A percentile compares a stretch with the other conserved stretches of the same genome.
Conservation (phyloP, 345 rosid species). For the Abelmoschus esculentus region DNA sequence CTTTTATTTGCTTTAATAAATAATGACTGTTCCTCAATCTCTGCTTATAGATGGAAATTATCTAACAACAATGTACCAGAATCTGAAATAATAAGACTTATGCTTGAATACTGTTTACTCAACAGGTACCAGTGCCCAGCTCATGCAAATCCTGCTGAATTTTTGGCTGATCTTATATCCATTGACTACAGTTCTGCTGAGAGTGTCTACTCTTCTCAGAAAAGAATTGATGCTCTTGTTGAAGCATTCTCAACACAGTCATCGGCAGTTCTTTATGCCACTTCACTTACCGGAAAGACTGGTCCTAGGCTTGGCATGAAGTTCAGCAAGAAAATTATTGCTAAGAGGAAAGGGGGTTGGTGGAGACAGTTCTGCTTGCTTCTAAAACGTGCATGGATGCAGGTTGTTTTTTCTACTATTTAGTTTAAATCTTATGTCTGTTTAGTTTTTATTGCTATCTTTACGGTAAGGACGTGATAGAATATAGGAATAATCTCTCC, state of each 20-base stretch:
- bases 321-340: slow-evolving; percentile 27
- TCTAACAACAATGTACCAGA: slow-evolving; percentile 6
- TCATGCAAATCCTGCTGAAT: slow-evolving; percentile 94
- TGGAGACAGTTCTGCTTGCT: slow-evolving; percentile 88
- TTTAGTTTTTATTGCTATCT: slow-evolving; percentile 1
- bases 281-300: slow-evolving; percentile 43
- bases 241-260: slow-evolving; percentile 66
- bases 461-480: slow-evolving; percentile 7
- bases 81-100: slow-evolving; percentile 2
- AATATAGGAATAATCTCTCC: neutral
- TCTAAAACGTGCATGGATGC: slow-evolving; percentile 94
- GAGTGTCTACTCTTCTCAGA: slow-evolving; percentile 63
- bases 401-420: slow-evolving; percentile 37
- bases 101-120: slow-evolving; percentile 15
- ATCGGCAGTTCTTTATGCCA: slow-evolving; percentile 52
- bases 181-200: slow-evolving; percentile 82
- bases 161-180: slow-evolving; percentile 96
- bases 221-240: slow-evolving; percentile 82
- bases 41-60: slow-evolving; percentile 8
- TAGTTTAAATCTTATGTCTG: neutral
- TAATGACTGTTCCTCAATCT: neutral
- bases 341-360: slow-evolving; percentile 57
- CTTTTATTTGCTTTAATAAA: neutral
- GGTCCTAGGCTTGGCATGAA: slow-evolving; percentile 27
- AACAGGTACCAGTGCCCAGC: slow-evolving; percentile 78